Conservation (phyloP, 306 rosid species). For the Castanea crenata region DNA sequence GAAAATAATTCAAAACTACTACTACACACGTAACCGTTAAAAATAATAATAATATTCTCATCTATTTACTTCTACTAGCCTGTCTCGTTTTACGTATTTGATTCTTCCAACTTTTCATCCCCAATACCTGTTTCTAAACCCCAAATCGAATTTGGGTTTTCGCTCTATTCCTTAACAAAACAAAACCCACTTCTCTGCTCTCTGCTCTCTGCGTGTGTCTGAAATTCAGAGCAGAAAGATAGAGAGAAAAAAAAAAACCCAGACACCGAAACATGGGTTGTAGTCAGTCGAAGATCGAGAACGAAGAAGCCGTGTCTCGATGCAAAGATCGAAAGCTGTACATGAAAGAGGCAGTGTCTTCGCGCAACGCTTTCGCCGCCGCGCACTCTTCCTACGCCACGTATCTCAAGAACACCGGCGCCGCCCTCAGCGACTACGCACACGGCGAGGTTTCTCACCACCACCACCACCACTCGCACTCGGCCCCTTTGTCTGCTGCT, state of each 20-base stretch:
- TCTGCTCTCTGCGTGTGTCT: not conserved
- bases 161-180: not conserved
- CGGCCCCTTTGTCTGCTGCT: constrained; percentile 37
- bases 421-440: constrained; percentile 76
- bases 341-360: constrained; percentile 70
- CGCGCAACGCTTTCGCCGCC: constrained; percentile 89
- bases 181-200: not conserved
- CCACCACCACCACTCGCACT: constrained; percentile 14
- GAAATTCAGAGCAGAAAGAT: too few species aligned
- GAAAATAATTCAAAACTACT: too few species aligned
- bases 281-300: constrained; percentile 88
- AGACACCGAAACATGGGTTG: constrained; percentile 62
- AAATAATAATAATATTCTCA: too few species aligned
- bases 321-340: constrained; percentile 76
- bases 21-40: too few species aligned
- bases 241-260: too few species aligned
- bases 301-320: constrained; percentile 84
- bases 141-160: not conserved
- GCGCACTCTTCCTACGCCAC: constrained; percentile 73
- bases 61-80: too few species aligned
- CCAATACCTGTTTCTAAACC: not conserved
- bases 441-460: constrained; percentile 46
- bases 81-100: too few species aligned
- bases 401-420: constrained; percentile 77
- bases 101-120: too few species aligned